A percentile compares a stretch with the other conserved stretches of the same genome.
phyloP scores from a whole-genome alignment of 78 protist genomes.

The Monosiga brevicollis region DNA sequence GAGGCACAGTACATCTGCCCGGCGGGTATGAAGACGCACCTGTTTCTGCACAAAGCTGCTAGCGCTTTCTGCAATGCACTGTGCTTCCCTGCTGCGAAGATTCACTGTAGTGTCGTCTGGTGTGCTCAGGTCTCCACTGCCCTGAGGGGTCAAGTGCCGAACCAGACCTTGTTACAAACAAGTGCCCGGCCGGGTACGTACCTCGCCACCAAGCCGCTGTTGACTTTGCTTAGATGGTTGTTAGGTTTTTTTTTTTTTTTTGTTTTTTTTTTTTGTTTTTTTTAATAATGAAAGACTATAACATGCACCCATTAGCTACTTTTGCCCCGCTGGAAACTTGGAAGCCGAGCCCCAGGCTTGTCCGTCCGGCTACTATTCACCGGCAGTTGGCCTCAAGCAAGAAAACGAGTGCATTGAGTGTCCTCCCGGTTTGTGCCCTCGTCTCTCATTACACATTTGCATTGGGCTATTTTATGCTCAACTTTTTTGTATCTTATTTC shows the following conservation, averaged over 20 bases:
- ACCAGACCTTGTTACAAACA: background rate
- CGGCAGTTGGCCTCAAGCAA: background rate
- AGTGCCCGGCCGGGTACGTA: background rate
- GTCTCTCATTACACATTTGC: background rate
- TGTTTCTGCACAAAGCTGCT: background rate
- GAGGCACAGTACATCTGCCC: background rate
- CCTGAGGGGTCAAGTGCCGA: too few relatives aligned
- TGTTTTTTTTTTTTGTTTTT: too few relatives aligned
- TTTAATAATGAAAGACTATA: too few relatives aligned
- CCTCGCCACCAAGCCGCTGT: too few relatives aligned
- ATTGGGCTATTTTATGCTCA: background rate
- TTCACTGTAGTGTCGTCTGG: too few relatives aligned
- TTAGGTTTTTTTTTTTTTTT: too few relatives aligned
- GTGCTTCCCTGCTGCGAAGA: too few relatives aligned
- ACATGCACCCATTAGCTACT: too few relatives aligned
- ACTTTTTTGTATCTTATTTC: background rate
- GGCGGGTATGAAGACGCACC: background rate
- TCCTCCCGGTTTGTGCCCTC: background rate
- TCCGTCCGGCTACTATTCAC: conserved; percentile 22
- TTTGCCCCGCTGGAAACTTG: background rate
- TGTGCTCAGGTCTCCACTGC: too few relatives aligned
- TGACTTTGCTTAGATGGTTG: too few relatives aligned
- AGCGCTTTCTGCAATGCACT: too few relatives aligned
- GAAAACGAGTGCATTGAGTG: conserved; percentile 1
- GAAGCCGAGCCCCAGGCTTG: background rate